A percentile compares a stretch with the other conserved stretches of the same genome.
Conservation (phyloP, 78 protist species). For the Emiliania huxleyi region DNA sequence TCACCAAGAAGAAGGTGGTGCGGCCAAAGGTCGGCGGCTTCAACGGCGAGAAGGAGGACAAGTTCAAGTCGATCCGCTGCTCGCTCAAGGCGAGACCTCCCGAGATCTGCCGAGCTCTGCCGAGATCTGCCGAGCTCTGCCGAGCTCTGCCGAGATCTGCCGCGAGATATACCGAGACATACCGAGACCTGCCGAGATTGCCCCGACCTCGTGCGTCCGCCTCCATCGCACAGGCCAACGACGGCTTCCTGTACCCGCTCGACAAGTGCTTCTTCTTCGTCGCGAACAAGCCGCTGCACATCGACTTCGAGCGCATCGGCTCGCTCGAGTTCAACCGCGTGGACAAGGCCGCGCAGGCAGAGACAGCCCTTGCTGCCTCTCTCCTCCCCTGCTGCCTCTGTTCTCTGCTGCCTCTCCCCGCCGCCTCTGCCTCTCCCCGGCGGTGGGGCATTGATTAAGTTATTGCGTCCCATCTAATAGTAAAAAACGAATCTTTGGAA, state of each 20-base stretch:
- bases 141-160: too few species aligned
- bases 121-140: too few species aligned
- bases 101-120: too few species aligned
- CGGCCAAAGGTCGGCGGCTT: background rate
- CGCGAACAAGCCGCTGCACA: constrained; percentile 63
- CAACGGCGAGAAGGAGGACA: background rate
- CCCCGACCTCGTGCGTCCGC: too few species aligned
- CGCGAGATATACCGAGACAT: too few species aligned
- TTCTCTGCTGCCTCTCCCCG: too few species aligned
- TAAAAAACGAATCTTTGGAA: background rate
- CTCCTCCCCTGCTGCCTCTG: too few species aligned
- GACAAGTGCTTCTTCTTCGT: constrained; percentile 63
- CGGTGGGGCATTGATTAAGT: too few species aligned
- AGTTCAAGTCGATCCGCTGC: constrained; percentile 45
- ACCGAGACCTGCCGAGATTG: too few species aligned
- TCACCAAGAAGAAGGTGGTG: background rate
- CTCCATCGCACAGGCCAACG: too few species aligned
- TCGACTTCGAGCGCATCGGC: constrained; percentile 24
- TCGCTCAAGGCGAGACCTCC: constrained; percentile 66
- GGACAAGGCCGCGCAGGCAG: background rate
- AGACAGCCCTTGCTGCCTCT: background rate
- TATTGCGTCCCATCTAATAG: too few species aligned
- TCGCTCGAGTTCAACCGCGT: background rate
- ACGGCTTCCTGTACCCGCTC: constrained; percentile 67
- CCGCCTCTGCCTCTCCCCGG: too few species aligned